Evolutionary conservation across 768 basidiomycete genomes (phyloP).

Genomic region (Chalciporus piperatus): DNA sequence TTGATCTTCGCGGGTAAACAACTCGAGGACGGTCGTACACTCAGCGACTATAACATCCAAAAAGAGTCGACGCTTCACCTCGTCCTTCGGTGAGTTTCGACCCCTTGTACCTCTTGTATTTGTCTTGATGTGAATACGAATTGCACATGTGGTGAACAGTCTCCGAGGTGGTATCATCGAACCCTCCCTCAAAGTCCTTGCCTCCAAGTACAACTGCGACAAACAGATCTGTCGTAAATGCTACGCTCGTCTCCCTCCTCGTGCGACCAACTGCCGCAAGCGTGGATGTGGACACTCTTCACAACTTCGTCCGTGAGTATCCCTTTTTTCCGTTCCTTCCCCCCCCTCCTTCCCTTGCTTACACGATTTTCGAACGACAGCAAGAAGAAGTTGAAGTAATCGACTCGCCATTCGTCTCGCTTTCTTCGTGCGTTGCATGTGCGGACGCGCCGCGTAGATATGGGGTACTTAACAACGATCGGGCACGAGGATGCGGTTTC

Average conservation of each 20-base stretch:
- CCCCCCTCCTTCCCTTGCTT: background rate
- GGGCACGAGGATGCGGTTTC: background rate
- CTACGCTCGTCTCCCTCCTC: conserved; percentile 98
- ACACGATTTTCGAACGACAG: conserved; percentile 35
- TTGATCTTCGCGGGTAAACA: conserved; percentile 86
- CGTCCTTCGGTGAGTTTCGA: conserved; percentile 74
- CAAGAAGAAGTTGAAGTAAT: conserved; percentile 97
- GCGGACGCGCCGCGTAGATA: conserved; percentile 4
- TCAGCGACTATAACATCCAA: conserved; percentile 97
- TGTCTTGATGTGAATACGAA: too few relatives aligned
- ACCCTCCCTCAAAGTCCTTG: conserved; percentile 96
- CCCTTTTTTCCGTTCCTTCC: background rate
- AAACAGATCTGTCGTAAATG: conserved; percentile 99
- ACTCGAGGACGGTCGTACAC: conserved; percentile 95
- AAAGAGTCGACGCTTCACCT: conserved; percentile 98
- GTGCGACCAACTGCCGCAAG: conserved; percentile 99
- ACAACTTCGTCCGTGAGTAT: conserved; percentile 84
- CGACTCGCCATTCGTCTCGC: conserved; percentile 6
- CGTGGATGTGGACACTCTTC: conserved; percentile 87
- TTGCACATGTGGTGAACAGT: too few relatives aligned
- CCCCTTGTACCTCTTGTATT: too few relatives aligned
- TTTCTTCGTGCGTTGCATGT: background rate
- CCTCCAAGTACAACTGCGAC: conserved; percentile 98
- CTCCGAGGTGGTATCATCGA: conserved; percentile 86
- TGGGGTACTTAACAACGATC: conserved; percentile 10